Evolutionary conservation across 495 filamentous ascomycete genomes (phyloP).

Genomic region (Trichoderma parareesei): DNA sequence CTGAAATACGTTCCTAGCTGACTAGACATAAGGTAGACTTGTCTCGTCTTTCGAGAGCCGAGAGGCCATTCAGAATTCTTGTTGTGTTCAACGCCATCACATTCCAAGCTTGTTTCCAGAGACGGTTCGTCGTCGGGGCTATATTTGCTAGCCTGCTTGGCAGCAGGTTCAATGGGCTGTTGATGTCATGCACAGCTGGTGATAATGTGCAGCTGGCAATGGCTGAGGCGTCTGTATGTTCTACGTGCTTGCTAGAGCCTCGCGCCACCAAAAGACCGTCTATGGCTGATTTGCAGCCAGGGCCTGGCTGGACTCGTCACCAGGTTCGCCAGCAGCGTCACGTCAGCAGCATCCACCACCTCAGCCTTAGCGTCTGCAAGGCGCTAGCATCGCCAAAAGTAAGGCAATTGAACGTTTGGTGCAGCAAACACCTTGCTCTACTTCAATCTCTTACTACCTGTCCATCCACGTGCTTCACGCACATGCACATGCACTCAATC

Average conservation of each 20-base stretch:
- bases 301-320: background rate
- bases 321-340: background rate
- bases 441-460: no score
- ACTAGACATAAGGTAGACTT: no score
- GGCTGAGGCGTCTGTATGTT: background rate
- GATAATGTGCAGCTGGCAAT: background rate
- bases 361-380: background rate
- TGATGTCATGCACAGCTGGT: background rate
- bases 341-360: slow-evolving; percentile 3
- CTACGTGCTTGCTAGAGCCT: background rate
- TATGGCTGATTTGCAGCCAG: background rate
- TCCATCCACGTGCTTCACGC: no score
- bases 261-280: no score
- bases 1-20: no score
- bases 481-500: background rate
- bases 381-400: background rate
- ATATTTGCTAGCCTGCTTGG: background rate
- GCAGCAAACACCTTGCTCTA: background rate
- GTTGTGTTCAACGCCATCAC: background rate
- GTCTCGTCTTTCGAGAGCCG: no score
- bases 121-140: background rate
- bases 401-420: background rate
- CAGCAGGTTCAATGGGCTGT: background rate
- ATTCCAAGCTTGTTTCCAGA: background rate
- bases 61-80: no score